Percentiles rank a stretch among this genome's conserved stretches.
phyloP scores from a whole-genome alignment of 129 eudicot genomes.

The carrot (Daucus carota) region DH1_v3.0 NC_030383.2:39999001-39999500 shows the following conservation, averaged over 20 bases:
- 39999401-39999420: not conserved
- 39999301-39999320: not conserved
- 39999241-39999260: not conserved
- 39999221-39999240: not conserved
- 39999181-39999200: not conserved
- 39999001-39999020: not conserved
- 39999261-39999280: not conserved
- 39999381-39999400: not conserved
- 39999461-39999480: constrained; percentile 64
- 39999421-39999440: constrained; percentile 50
- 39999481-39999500: constrained; percentile 76
- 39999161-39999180: not conserved
- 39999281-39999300: not conserved
- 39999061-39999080: no score
- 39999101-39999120: no score
- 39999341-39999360: not conserved
- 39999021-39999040: not conserved
- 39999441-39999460: constrained; percentile 74
- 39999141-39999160: not conserved
- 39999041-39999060: not conserved
- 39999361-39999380: not conserved
- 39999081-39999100: no score
- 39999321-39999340: no score
- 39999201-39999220: not conserved
- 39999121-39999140: no score